Conservation (phyloP, 495 filamentous ascomycete species). For the Aspergillus ellipticus region DNA sequence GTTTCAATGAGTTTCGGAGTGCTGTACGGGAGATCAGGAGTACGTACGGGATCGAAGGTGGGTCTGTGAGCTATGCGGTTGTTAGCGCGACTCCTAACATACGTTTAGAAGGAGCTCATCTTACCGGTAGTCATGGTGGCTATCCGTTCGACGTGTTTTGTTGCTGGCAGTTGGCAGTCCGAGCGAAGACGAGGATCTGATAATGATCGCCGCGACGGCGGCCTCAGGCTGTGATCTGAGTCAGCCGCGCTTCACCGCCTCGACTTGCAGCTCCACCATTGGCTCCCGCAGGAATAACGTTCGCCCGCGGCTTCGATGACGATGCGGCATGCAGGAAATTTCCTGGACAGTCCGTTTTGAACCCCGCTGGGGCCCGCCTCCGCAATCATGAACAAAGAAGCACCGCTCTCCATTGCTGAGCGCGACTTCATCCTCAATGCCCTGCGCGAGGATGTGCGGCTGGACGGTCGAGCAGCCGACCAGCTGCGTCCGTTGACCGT, state of each 20-base stretch:
- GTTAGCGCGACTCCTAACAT: conserved; percentile 22
- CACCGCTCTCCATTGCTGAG: conserved; percentile 75
- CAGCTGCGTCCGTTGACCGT: conserved; percentile 73
- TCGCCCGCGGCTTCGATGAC: conserved; percentile 20
- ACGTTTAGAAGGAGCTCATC: not conserved
- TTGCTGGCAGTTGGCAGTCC: not conserved
- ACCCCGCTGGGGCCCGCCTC: conserved; percentile 24
- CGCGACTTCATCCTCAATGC: conserved; percentile 72
- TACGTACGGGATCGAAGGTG: conserved; percentile 84
- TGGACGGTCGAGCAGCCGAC: conserved; percentile 79
- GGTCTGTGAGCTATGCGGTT: conserved; percentile 63
- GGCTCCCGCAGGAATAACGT: conserved; percentile 14
- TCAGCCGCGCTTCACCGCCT: conserved; percentile 13
- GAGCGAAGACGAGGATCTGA: conserved; percentile 3
- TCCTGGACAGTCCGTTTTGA: conserved; percentile 23
- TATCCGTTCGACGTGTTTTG: not conserved
- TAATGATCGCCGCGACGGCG: not conserved
- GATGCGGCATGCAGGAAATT: conserved; percentile 20
- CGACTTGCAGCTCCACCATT: not conserved
- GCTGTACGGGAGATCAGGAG: not conserved
- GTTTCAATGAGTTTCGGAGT: conserved; percentile 18
- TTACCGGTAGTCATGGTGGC: conserved; percentile 65
- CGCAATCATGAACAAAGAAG: conserved; percentile 79
- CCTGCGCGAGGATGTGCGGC: conserved; percentile 67
- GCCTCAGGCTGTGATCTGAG: conserved; percentile 16